Evolutionary conservation across 257 asterid species (phyloP), one percentile per base, ranked within the genome.

Genomic region (Fraxinus excelsior): DNA sequence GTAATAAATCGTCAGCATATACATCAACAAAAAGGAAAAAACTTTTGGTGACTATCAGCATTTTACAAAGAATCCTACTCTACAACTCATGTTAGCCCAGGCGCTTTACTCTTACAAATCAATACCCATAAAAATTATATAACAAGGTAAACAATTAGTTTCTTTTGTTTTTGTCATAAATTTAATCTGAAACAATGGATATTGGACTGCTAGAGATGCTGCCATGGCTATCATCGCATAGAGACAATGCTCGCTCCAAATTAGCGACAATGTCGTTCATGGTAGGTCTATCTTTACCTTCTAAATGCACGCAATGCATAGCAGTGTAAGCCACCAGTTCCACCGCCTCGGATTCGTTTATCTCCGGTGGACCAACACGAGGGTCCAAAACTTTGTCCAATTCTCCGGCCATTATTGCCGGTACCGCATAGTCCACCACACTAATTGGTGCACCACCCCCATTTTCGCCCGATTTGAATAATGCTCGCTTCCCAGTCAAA

Each of bases 261-360:
- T 92, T 92, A 78, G 95, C 85, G 12, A 92, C 97, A 67, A 89
- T 82, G 67, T 92, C 97, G 58, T 76, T 81, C 86, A 92, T 92
- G 13, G 85, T 88, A 9, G 97, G 97, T 85, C 97, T 85, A 67
- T 92, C 96, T 84, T 80, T 92, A 67, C 97, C 92, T 78, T 92
- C 97, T 87, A 91, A 84, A 87, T 88, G 90, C 86, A 91, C 97
- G 71, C 95, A 91, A 73, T 89, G 97, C 96, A 89, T 84, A 12
- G 96, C 97, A 1, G 94, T 92, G 81, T 91, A 91, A 0, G 92
- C 96, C 88, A 92, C 89, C 90, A 91, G 78, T 42, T 92, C 97
- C 74, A 92, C 96, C 42, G 95, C 92, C 87, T 92, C 97, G 25
- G 86, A 85, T 73, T 91, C 97, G 3, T 77, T 85, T 23, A 74